Evolutionary conservation across 2,329 filamentous ascomycete species (phyloP).

Genomic region (Phoma sp.): DNA sequence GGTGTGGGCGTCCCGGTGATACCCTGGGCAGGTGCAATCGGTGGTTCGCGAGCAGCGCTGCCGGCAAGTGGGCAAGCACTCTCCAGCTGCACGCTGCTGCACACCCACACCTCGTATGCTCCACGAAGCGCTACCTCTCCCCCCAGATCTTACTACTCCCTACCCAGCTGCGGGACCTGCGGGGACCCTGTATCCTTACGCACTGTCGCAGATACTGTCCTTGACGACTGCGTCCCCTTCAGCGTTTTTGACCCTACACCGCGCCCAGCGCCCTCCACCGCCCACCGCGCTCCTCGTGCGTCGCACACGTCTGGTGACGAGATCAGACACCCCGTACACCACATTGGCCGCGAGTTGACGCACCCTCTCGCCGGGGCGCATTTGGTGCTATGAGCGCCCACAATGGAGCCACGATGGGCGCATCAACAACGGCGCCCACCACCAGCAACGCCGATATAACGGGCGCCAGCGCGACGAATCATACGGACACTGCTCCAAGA

Average conservation of each 20-base stretch:
- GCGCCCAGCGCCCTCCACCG: conserved; percentile 26
- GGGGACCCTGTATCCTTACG: conserved; percentile 16
- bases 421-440: conserved; percentile 43
- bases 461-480: not conserved
- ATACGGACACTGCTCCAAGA: not conserved
- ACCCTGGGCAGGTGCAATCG: conserved; percentile 5
- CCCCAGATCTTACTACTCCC: conserved; percentile 5
- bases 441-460: conserved; percentile 21
- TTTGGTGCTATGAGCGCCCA: conserved; percentile 41
- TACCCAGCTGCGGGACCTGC: conserved; percentile 15
- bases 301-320: conserved; percentile 23
- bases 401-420: conserved; percentile 42
- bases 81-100: conserved; percentile 18
- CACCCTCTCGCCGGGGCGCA: conserved; percentile 45
- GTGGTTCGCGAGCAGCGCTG: conserved; percentile 8
- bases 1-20: not conserved
- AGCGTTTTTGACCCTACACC: conserved; percentile 39
- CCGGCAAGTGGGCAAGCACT: conserved; percentile 13
- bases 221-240: conserved; percentile 34
- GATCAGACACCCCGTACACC: conserved; percentile 11
- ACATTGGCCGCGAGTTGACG: conserved; percentile 38
- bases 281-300: conserved; percentile 21
- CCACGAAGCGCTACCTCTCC: conserved; percentile 21
- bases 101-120: conserved; percentile 23
- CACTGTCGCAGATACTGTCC: conserved; percentile 22